These are phyloP conservation scores for Cudoniella acicularis DNA, from an alignment of 495 filamentous ascomycete species.

Conservation along the genomic window DNA sequence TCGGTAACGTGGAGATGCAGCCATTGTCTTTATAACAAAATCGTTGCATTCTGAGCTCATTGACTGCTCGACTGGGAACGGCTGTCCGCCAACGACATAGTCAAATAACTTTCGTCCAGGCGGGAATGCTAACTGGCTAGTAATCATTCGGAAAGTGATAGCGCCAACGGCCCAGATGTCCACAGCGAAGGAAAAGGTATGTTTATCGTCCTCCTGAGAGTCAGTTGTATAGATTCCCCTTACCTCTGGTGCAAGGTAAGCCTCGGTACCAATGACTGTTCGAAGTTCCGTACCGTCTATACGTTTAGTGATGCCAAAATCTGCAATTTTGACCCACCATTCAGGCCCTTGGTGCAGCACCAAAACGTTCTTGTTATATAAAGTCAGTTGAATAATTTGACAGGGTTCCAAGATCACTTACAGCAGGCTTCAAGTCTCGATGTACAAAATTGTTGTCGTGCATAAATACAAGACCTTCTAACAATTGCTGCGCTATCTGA, in stretches of 20 bases:
- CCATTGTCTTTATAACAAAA: slow-evolving; percentile 1
- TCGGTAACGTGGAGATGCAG: slow-evolving; percentile 3
- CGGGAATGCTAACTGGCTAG: not conserved
- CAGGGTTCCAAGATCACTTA: slow-evolving; percentile 2
- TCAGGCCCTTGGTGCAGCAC: slow-evolving; percentile 4
- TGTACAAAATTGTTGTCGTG: slow-evolving; percentile 22
- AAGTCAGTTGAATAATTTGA: not conserved
- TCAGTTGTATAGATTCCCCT: not conserved
- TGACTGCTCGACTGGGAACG: not conserved
- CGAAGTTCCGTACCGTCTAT: slow-evolving; percentile 2
- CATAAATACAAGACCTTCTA: slow-evolving; percentile 16
- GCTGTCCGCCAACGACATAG: not conserved
- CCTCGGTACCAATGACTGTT: slow-evolving; percentile 9
- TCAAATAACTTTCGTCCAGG: not conserved
- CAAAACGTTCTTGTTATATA: slow-evolving; percentile 14
- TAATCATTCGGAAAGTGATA: slow-evolving; percentile 13
- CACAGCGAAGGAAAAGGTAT: slow-evolving; percentile 5
- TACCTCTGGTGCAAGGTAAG: slow-evolving; percentile 16
- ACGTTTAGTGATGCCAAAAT: slow-evolving; percentile 25
- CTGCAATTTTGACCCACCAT: slow-evolving; percentile 23
- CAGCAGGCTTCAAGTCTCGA: slow-evolving; percentile 22
- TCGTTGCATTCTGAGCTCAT: not conserved
- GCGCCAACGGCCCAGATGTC: slow-evolving; percentile 19
- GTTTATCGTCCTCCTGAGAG: not conserved
- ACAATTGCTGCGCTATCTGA: slow-evolving; percentile 11